Percentiles rank a stretch among this genome's conserved stretches.
phyloP scores from a whole-genome alignment of 768 basidiomycete genomes.

The Kwoniella bestiolae region DNA sequence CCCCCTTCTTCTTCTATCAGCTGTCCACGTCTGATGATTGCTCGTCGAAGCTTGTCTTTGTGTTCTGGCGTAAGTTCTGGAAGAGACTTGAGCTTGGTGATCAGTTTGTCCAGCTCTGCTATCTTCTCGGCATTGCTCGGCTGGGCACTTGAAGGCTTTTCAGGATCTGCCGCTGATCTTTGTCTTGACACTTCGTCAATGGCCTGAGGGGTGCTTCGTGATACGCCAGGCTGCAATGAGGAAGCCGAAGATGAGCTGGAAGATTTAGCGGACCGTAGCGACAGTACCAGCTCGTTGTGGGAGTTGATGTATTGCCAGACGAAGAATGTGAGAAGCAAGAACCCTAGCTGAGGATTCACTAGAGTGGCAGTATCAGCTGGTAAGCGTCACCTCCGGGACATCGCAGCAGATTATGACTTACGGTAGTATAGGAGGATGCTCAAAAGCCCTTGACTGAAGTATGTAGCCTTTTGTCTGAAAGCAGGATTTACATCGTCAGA shows the following conservation, averaged over 20 bases:
- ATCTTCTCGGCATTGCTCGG: neutral
- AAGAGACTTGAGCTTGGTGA: neutral
- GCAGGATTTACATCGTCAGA: neutral
- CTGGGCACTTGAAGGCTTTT: neutral
- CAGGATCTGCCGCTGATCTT: neutral
- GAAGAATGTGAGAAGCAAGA: constrained; percentile 35
- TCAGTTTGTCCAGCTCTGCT: constrained; percentile 6
- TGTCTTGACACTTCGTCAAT: too few relatives aligned
- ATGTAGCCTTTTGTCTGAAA: constrained; percentile 39
- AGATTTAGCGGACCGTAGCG: neutral
- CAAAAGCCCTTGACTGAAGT: constrained; percentile 37
- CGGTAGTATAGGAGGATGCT: constrained; percentile 33
- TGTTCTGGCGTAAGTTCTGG: constrained; percentile 1
- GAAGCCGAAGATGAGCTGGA: neutral
- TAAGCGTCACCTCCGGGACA: too few relatives aligned
- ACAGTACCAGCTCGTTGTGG: neutral
- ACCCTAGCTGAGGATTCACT: constrained; percentile 38
- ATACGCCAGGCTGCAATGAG: too few relatives aligned
- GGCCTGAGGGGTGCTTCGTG: too few relatives aligned
- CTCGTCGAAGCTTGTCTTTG: constrained; percentile 6
- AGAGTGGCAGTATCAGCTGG: constrained; percentile 13
- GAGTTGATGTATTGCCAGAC: constrained; percentile 35
- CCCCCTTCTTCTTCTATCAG: neutral
- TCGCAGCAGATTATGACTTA: too few relatives aligned
- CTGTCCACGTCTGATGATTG: neutral